phyloP scores from a whole-genome alignment of 257 asterid genomes.

The Solanum ossicruentum region DNA sequence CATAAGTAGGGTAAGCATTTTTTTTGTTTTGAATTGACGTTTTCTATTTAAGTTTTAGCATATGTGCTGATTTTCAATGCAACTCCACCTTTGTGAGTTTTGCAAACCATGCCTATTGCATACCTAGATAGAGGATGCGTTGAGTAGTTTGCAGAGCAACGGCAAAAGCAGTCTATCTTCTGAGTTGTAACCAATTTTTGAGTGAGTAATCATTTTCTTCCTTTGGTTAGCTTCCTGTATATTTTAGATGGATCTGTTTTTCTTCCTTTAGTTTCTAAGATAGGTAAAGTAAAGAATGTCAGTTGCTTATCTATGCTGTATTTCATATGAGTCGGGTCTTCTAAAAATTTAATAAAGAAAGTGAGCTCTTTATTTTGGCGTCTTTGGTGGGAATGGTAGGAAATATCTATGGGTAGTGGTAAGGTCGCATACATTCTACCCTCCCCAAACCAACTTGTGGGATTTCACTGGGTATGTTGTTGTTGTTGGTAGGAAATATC shows the following conservation, averaged over 20 bases:
- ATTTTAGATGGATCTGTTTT: neutral
- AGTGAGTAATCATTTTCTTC: neutral
- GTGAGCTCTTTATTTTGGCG: neutral
- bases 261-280: neutral
- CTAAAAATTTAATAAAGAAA: neutral
- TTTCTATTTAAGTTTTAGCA: neutral
- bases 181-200: neutral
- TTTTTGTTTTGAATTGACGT: neutral
- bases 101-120: neutral
- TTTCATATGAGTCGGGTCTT: neutral
- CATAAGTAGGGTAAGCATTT: conserved; percentile 21
- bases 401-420: too few relatives aligned
- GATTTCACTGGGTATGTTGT: too few relatives aligned
- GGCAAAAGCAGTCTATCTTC: neutral
- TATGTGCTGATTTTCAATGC: neutral
- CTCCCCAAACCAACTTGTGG: too few relatives aligned
- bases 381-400: neutral
- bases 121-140: neutral
- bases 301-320: neutral
- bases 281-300: neutral
- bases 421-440: too few relatives aligned
- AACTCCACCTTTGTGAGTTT: neutral
- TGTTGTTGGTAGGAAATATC: neutral
- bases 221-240: neutral
- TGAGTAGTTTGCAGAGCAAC: neutral